Percentiles rank a stretch among this genome's conserved stretches.
phyloP scores from a whole-genome alignment of 2,329 filamentous ascomycete genomes.

The Didymella pomorum region DNA sequence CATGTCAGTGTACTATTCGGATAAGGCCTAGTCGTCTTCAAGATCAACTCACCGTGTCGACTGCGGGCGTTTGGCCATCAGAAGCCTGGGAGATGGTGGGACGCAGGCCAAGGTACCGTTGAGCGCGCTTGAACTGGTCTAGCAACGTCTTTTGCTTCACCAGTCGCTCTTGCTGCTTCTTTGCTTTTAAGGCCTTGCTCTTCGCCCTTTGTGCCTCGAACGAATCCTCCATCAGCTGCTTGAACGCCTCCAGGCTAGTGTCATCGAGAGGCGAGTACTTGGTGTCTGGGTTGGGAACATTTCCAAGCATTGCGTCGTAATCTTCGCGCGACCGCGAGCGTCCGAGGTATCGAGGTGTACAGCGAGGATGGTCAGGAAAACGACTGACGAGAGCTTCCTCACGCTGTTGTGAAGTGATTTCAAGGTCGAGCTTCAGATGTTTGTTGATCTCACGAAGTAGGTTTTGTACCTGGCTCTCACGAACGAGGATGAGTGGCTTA shows the following conservation, averaged over 20 bases:
- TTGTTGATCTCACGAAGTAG: constrained; percentile 72
- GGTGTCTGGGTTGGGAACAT: constrained; percentile 33
- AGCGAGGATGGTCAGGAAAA: constrained; percentile 68
- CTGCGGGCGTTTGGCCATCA: constrained; percentile 12
- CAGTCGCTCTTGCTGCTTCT: constrained; percentile 59
- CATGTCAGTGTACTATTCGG: not conserved
- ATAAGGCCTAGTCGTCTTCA: not conserved
- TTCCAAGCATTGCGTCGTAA: constrained; percentile 50
- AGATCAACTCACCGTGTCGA: constrained; percentile 24
- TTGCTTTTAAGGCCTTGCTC: constrained; percentile 58
- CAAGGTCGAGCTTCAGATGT: constrained; percentile 61
- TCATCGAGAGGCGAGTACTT: constrained; percentile 41
- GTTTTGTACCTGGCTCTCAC: constrained; percentile 68
- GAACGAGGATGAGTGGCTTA: constrained; percentile 72
- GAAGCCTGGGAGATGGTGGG: constrained; percentile 28
- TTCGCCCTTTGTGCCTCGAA: constrained; percentile 61
- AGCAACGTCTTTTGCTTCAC: constrained; percentile 62
- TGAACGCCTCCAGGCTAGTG: constrained; percentile 58
- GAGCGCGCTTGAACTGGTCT: constrained; percentile 67
- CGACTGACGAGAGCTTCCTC: constrained; percentile 65
- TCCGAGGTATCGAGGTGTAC: constrained; percentile 73
- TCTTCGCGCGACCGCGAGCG: constrained; percentile 59
- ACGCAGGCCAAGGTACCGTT: constrained; percentile 76
- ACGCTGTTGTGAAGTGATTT: constrained; percentile 64
- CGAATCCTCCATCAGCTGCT: constrained; percentile 62